Evolutionary conservation across 148 eudicot genomes (phyloP).

Genomic region (Arctostaphylos glauca): DNA sequence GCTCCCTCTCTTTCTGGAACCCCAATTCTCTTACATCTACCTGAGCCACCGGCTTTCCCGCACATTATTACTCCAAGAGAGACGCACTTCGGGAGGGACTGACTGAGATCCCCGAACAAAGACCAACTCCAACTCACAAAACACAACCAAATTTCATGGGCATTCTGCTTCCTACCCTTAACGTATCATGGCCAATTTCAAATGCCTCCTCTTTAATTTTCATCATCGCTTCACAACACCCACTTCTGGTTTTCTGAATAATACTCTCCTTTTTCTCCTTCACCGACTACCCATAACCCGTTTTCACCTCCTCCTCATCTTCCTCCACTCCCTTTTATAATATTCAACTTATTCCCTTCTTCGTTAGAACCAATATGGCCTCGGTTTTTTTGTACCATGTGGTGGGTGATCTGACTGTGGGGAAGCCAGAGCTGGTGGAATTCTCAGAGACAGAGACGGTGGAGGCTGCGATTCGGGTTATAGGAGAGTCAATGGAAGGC

Average conservation of each 20-base stretch:
- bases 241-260: background rate
- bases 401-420: constrained; percentile 96
- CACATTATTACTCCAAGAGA: background rate
- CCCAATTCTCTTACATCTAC: background rate
- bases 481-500: constrained; percentile 79
- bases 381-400: constrained; percentile 91
- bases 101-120: background rate
- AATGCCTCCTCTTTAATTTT: background rate
- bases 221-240: constrained; percentile 1
- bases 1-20: background rate
- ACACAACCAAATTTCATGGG: constrained; percentile 31
- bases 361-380: constrained; percentile 40
- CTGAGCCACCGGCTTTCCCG: background rate
- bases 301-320: constrained; percentile 63
- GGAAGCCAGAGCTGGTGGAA: constrained; percentile 81
- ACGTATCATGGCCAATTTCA: constrained; percentile 40
- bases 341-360: background rate
- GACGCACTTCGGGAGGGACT: background rate
- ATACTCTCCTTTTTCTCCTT: background rate
- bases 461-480: constrained; percentile 75
- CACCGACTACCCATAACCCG: constrained; percentile 47
- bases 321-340: constrained; percentile 79
- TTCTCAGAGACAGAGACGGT: constrained; percentile 75
- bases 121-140: background rate
- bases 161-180: constrained; percentile 8